Conservation (phyloP, 371 early-diverging fungal species). For the Rhizomucor pusillus region DNA sequence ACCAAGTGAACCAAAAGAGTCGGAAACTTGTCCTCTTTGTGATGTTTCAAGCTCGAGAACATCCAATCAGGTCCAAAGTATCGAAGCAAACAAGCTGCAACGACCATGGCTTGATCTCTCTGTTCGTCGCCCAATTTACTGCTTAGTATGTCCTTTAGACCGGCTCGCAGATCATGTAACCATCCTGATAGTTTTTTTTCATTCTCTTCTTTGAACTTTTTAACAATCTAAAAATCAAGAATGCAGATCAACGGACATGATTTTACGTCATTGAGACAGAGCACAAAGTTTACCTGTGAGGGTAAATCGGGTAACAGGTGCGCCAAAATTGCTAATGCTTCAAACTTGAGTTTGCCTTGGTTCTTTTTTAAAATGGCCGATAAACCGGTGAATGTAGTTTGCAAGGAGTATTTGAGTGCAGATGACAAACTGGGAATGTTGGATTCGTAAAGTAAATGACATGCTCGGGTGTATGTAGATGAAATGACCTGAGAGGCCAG, state of each 20-base stretch:
- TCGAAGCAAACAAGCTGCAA: slow-evolving; percentile 28
- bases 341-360: slow-evolving; percentile 35
- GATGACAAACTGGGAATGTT: slow-evolving; percentile 30
- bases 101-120: slow-evolving; percentile 32
- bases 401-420: slow-evolving; percentile 31
- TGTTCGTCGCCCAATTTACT: slow-evolving; percentile 35
- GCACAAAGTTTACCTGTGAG: slow-evolving; percentile 14
- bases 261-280: no score
- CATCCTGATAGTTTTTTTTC: slow-evolving; percentile 15
- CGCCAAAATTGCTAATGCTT: slow-evolving; percentile 26
- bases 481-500: slow-evolving; percentile 21
- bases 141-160: slow-evolving; percentile 31
- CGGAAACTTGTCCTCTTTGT: slow-evolving; percentile 35
- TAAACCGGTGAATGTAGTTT: slow-evolving; percentile 24
- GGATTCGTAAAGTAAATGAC: slow-evolving; percentile 19
- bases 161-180: slow-evolving; percentile 21
- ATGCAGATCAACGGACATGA: no score
- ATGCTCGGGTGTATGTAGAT: slow-evolving; percentile 20
- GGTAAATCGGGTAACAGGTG: slow-evolving; percentile 27
- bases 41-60: slow-evolving; percentile 25
- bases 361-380: slow-evolving; percentile 22
- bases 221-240: slow-evolving; percentile 18
- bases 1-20: slow-evolving; percentile 45
- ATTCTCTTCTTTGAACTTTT: slow-evolving; percentile 25
- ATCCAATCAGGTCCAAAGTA: slow-evolving; percentile 46